Conservation (phyloP, 345 rosid genomes). For the Ceriops tagal region DNA sequence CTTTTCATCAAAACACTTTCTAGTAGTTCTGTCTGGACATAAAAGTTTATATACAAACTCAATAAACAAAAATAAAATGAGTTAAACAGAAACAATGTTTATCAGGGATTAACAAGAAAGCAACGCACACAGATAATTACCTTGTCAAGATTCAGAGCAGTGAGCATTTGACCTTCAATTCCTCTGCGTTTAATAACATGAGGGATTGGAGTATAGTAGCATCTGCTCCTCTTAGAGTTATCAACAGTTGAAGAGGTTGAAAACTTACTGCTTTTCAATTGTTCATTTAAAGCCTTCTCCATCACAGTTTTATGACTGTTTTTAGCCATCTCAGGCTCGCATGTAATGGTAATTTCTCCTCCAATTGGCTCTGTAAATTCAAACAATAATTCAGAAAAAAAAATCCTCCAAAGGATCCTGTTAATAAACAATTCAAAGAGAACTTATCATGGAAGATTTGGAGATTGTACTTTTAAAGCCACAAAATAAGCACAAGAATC, state of each 20-base stretch:
- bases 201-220: slow-evolving; percentile 78
- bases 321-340: slow-evolving; percentile 49
- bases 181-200: slow-evolving; percentile 62
- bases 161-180: slow-evolving; percentile 59
- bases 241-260: slow-evolving; percentile 32
- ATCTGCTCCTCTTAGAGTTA: slow-evolving; percentile 44
- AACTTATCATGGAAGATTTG: too few relatives aligned
- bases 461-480: too few relatives aligned
- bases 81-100: background rate
- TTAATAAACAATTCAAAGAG: too few relatives aligned
- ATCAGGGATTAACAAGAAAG: slow-evolving; percentile 1
- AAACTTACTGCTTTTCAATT: slow-evolving; percentile 54
- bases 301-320: slow-evolving; percentile 45
- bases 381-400: slow-evolving; percentile 5
- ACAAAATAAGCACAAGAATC: too few relatives aligned
- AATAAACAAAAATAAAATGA: slow-evolving; percentile 12
- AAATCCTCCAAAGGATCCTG: background rate
- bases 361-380: slow-evolving; percentile 74
- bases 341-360: slow-evolving; percentile 73
- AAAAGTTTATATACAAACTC: slow-evolving; percentile 9
- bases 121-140: slow-evolving; percentile 25
- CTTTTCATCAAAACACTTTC: slow-evolving; percentile 56
- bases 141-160: slow-evolving; percentile 94
- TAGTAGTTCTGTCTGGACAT: slow-evolving; percentile 56
- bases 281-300: slow-evolving; percentile 72